Evolutionary conservation across 129 eudicot species (phyloP), one percentile per base, ranked within the genome.

Genomic region (Flaveria bidentis): DNA sequence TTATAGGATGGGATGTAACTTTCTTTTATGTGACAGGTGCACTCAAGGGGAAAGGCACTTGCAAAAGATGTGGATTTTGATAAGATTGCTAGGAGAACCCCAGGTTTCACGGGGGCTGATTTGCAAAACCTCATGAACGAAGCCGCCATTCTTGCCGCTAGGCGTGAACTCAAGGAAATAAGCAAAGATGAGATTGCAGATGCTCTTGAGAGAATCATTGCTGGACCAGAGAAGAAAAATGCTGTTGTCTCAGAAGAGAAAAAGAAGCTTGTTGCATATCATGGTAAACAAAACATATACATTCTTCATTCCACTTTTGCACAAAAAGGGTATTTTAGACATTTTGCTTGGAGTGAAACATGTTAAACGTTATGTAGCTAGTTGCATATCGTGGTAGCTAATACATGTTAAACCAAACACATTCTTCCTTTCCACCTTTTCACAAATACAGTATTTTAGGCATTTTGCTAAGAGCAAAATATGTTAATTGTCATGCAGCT

Each of bases 211-310:
- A 86, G 98, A 76, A 93, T 93, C 63, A 93, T 93, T 73, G 98
- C 98, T 55, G 98, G 98, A 2, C 98, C 98, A 0, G 98, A 93
- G 84, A 93, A 93, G 96, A 93, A 93, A 81, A 93, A 93, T 65
- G 97, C 98, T 1, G 96, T 93, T 18, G 98, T 93, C 17, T 90
- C 98, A 2, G 98, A 93, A 42, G 98, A 90, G 80, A 93, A 93
- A 85, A 93, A 93, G 88, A 88, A 84, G 78, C 85, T 93, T 25
- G 98, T 93, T 65, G 98, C 98, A 60, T 93, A 90, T 87, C 98
- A 93, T 64, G 98, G 98, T 92, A 79, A 51, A 47, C 50, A 23
- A 23, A 23, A 56, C 42, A n/a, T 73, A 55, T 36, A 12, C 55
- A 46, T 63, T 8, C 49, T 56, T 18, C 17, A 58, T 26, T 44